Base-by-base conservation (phyloP, 1,284 basidiomycete genomes). In the Cutaneotrichosporon spelunceum region DNA sequence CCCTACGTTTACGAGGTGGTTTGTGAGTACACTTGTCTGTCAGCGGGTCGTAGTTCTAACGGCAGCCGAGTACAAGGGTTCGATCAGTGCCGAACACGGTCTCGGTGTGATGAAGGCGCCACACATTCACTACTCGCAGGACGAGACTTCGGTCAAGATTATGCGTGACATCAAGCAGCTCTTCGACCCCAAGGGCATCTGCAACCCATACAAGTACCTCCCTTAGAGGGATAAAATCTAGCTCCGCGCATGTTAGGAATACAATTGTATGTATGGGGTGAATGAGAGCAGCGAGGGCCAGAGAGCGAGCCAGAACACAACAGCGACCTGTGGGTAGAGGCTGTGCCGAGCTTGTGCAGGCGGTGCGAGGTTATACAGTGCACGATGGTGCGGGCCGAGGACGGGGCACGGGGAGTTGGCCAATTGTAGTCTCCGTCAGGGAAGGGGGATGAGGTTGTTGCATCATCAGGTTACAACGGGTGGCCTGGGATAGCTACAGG, bases 1-100 rank as follows among this genome's bases (percentile, higher is more conserved):
- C 95, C 95, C 8, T 98, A 91, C 77, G 85, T 99, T 36, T 99
- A 95, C 77, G 93, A 99, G 78, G 84, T 96, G 62, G 90, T 94
- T 63, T 70, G 79, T 77, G 58, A 68, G 77, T 77, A 23, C 9
- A 33, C 8, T 9, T n/a, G 10, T 0, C 16, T 27, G 33, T 4
- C 21, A 13, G 14, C 1, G 24, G 16, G 9, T 42, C 4, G 16
- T 26, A 45, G 21, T n/a, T n/a, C 24, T 60, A 23, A 60, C 34
- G 14, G 9, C 57, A 79, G 75, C 78, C 56, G 73, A 70, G 23
- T 66, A 88, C 74, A 84, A 86, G 53, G 96, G 96, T 1, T 97
- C 94, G 0, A 87, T 99, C 68, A 96, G 93, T 9, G 96, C 96
- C 2, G 95, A 99, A 75, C 95, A 99, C 77, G 95, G 96, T 2